Percentiles rank a stretch among this genome's conserved stretches.
These are phyloP conservation scores for Hylodesmum podocarpum DNA, from an alignment of 306 rosid species.

Conservation along the genomic window DNA sequence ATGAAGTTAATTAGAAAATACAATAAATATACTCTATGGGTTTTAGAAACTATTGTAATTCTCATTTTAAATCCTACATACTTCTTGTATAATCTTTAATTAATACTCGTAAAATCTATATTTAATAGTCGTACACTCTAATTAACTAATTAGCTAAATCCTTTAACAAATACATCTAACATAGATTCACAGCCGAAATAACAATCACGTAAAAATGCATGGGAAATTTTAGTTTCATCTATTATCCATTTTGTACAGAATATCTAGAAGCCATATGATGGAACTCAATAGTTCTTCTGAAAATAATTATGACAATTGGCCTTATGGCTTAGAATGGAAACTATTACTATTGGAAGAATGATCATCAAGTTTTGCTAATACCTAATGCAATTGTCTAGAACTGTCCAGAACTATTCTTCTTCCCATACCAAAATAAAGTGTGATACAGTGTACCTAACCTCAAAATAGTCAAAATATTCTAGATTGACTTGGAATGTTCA, in stretches of 20 bases:
- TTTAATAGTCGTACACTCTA: no score
- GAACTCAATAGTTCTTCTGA: neutral
- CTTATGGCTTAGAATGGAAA: neutral
- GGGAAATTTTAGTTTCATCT: neutral
- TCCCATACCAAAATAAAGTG: neutral
- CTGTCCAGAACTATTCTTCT: neutral
- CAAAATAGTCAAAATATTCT: neutral
- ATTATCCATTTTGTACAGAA: neutral
- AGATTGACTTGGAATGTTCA: neutral
- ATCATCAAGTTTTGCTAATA: neutral
- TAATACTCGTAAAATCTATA: no score
- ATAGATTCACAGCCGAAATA: neutral
- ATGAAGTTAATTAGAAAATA: no score
- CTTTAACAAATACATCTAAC: no score
- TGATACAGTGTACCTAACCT: neutral
- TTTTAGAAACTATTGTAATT: no score
- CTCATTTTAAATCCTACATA: no score
- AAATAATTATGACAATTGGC: neutral
- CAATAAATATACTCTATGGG: no score
- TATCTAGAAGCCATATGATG: neutral
- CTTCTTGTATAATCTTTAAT: no score
- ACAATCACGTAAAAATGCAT: neutral
- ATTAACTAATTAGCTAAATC: no score
- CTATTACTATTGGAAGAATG: conserved; percentile 32
- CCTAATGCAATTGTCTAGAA: neutral